These are phyloP conservation scores for Isatis tinctoria DNA, from an alignment of 345 rosid genomes.

Conservation along the genomic window DNA sequence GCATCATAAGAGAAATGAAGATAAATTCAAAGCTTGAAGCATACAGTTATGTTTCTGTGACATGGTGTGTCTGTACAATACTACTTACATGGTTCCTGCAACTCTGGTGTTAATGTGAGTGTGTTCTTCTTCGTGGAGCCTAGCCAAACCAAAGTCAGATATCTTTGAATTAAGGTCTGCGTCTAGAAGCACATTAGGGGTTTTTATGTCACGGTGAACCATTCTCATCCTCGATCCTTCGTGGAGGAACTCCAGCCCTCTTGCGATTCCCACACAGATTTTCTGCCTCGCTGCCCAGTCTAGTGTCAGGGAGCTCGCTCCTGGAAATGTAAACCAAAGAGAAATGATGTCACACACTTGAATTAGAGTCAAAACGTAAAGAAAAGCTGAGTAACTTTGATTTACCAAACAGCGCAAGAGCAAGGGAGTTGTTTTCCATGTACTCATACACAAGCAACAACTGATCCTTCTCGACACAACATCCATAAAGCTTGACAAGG, in stretches of 20 bases:
- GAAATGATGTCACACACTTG: background rate
- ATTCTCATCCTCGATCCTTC: slow-evolving; percentile 51
- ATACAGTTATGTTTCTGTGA: background rate
- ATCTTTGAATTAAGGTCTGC: slow-evolving; percentile 50
- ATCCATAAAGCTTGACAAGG: background rate
- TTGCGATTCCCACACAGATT: slow-evolving; percentile 59
- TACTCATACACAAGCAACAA: slow-evolving; percentile 40
- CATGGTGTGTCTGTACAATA: background rate
- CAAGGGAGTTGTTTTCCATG: slow-evolving; percentile 43
- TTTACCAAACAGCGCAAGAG: slow-evolving; percentile 27
- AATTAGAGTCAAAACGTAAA: background rate
- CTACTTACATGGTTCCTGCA: slow-evolving; percentile 62
- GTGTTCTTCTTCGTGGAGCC: slow-evolving; percentile 46
- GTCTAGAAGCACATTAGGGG: slow-evolving; percentile 53
- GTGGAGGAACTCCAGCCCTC: slow-evolving; percentile 57
- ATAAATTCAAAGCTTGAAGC: background rate
- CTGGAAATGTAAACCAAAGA: background rate
- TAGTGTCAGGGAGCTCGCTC: slow-evolving; percentile 18
- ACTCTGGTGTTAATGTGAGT: slow-evolving; percentile 54
- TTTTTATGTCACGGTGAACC: slow-evolving; percentile 67
- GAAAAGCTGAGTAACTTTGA: background rate
- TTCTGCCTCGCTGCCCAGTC: slow-evolving; percentile 49
- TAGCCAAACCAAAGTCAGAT: slow-evolving; percentile 71
- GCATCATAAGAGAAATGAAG: background rate
- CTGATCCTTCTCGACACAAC: slow-evolving; percentile 30